Evolutionary conservation across 2,329 filamentous ascomycete species (phyloP).

Genomic region (Pyrenophora tritici-repentis): DNA sequence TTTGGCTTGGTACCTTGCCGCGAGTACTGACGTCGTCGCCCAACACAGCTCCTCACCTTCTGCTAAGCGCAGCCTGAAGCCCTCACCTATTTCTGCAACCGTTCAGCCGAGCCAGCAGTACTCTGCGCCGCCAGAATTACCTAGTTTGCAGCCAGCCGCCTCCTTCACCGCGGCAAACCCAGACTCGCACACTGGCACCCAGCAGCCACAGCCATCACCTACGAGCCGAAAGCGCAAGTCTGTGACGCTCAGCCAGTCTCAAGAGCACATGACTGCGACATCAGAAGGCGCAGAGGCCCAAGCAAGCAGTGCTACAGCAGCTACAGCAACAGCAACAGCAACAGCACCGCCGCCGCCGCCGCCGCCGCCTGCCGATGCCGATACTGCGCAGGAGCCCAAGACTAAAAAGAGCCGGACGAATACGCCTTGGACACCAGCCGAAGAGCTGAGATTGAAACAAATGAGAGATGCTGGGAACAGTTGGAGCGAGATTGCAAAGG

Average conservation of each 20-base stretch:
- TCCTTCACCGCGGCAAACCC: slow-evolving; percentile 28
- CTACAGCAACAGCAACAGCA: too few species aligned
- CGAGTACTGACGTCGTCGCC: slow-evolving; percentile 39
- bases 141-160: slow-evolving; percentile 36
- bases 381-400: slow-evolving; percentile 45
- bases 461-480: slow-evolving; percentile 93
- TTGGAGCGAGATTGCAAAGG: slow-evolving; percentile 99
- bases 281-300: slow-evolving; percentile 21
- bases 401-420: slow-evolving; percentile 97
- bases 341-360: slow-evolving; percentile 34
- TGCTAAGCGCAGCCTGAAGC: slow-evolving; percentile 53
- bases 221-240: slow-evolving; percentile 45
- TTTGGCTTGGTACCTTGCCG: slow-evolving; percentile 9
- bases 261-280: slow-evolving; percentile 32
- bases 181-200: slow-evolving; percentile 28
- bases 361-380: slow-evolving; percentile 27
- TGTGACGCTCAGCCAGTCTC: slow-evolving; percentile 29
- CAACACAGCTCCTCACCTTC: slow-evolving; percentile 48
- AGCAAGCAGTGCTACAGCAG: slow-evolving; percentile 31
- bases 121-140: slow-evolving; percentile 31
- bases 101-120: slow-evolving; percentile 30
- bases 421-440: slow-evolving; percentile 94
- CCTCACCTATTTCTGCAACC: slow-evolving; percentile 46
- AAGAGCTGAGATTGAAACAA: slow-evolving; percentile 88
- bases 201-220: slow-evolving; percentile 28